phyloP scores from a whole-genome alignment of 140 eudicot genomes.

The Anethum foeniculum region DNA sequence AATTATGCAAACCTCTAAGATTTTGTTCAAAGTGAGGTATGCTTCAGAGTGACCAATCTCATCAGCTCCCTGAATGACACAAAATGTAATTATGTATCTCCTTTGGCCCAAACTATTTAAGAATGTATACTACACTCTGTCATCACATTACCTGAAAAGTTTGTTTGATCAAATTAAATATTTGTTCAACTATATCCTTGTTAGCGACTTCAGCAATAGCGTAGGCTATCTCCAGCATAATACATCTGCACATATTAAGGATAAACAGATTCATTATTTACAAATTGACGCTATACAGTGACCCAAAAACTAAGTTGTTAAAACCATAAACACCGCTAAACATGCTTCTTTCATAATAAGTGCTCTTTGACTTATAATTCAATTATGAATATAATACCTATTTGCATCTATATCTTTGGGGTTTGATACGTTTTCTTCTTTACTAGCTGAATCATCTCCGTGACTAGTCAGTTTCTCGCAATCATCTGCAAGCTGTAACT shows the following conservation, averaged over 20 bases:
- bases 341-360: not conserved
- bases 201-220: conserved; percentile 59
- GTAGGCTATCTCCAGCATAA: conserved; percentile 65
- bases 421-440: conserved; percentile 19
- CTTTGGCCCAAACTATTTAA: not conserved
- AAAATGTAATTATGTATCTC: conserved; percentile 9
- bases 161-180: conserved; percentile 51
- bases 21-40: conserved; percentile 50
- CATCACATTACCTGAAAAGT: conserved; percentile 63
- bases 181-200: conserved; percentile 50
- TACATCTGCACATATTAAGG: conserved; percentile 36
- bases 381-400: conserved; percentile 27
- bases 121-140: not conserved
- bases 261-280: not conserved
- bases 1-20: conserved; percentile 47
- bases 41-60: conserved; percentile 54
- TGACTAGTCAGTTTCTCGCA: conserved; percentile 16
- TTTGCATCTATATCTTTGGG: conserved; percentile 25
- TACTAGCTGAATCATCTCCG: conserved; percentile 24
- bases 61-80: conserved; percentile 45
- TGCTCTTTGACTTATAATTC: not conserved
- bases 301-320: not conserved
- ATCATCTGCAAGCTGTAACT: conserved; percentile 35
- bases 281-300: not conserved
- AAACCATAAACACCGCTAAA: not conserved